Evolutionary conservation across 2,329 filamentous ascomycete genomes (phyloP).

Genomic region (Chalaropsis ovoidea): DNA sequence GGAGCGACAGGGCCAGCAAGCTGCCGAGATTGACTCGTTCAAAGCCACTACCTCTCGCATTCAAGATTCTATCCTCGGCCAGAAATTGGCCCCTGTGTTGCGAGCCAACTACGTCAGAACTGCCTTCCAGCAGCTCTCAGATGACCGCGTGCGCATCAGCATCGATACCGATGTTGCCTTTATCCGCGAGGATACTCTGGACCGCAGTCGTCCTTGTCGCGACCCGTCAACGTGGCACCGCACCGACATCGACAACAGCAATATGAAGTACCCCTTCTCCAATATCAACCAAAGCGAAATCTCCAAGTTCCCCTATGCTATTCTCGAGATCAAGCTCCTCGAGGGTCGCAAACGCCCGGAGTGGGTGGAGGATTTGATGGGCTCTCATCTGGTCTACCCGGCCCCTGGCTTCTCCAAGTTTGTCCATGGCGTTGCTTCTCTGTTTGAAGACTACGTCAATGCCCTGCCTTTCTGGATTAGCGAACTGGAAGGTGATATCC

Average conservation of each 20-base stretch:
- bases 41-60: conserved; percentile 64
- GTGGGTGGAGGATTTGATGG: conserved; percentile 88
- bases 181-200: conserved; percentile 68
- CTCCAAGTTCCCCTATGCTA: conserved; percentile 76
- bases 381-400: conserved; percentile 82
- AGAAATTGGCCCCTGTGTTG: conserved; percentile 71
- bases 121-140: conserved; percentile 90
- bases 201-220: conserved; percentile 74
- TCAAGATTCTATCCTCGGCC: conserved; percentile 66
- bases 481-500: conserved; percentile 85
- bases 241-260: conserved; percentile 70
- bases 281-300: conserved; percentile 85
- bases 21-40: conserved; percentile 57
- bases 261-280: conserved; percentile 78
- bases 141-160: conserved; percentile 81
- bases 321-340: conserved; percentile 86
- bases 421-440: conserved; percentile 77
- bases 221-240: conserved; percentile 86
- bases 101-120: conserved; percentile 89
- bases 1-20: conserved; percentile 60
- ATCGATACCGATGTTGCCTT: conserved; percentile 88
- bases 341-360: conserved; percentile 62
- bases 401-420: conserved; percentile 93
- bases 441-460: conserved; percentile 96
- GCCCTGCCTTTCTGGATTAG: conserved; percentile 92